Percentiles rank a stretch among this genome's conserved stretches.
These are phyloP conservation scores for Pleurotus sapidus DNA, from an alignment of 768 basidiomycete genomes.

Conservation along the genomic window DNA sequence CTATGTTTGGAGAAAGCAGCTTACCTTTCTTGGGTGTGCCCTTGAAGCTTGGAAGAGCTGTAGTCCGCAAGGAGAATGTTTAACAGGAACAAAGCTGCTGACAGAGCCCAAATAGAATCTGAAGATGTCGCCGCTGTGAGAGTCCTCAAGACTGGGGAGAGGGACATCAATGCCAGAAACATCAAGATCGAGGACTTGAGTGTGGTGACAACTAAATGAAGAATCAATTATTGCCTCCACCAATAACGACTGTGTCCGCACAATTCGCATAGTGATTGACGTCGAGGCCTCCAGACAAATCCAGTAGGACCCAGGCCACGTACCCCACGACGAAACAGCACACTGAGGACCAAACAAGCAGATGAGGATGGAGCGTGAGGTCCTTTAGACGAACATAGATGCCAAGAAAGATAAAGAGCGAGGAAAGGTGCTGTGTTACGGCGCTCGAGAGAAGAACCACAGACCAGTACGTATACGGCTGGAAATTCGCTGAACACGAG, in stretches of 20 bases:
- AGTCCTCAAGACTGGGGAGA: slow-evolving; percentile 89
- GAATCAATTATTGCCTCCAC: slow-evolving; percentile 10
- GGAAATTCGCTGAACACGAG: slow-evolving; percentile 65
- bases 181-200: slow-evolving; percentile 80
- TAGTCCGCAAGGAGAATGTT: slow-evolving; percentile 87
- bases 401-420: slow-evolving; percentile 78
- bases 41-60: slow-evolving; percentile 42
- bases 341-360: slow-evolving; percentile 64
- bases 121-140: slow-evolving; percentile 93
- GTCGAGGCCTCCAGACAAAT: slow-evolving; percentile 22
- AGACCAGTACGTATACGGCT: slow-evolving; percentile 73
- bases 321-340: slow-evolving; percentile 60
- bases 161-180: slow-evolving; percentile 83
- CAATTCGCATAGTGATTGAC: slow-evolving; percentile 28
- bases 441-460: slow-evolving; percentile 68
- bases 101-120: slow-evolving; percentile 95
- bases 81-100: slow-evolving; percentile 79
- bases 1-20: slow-evolving; percentile 19
- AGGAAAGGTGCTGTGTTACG: slow-evolving; percentile 82
- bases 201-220: not conserved
- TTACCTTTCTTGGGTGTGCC: slow-evolving; percentile 59
- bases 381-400: slow-evolving; percentile 74
- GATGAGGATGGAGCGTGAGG: slow-evolving; percentile 61
- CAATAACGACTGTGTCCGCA: slow-evolving; percentile 11
- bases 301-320: slow-evolving; percentile 57